These are phyloP conservation scores for Bryoglossum gracile DNA, from an alignment of 495 filamentous ascomycete species.

Conservation along the genomic window DNA sequence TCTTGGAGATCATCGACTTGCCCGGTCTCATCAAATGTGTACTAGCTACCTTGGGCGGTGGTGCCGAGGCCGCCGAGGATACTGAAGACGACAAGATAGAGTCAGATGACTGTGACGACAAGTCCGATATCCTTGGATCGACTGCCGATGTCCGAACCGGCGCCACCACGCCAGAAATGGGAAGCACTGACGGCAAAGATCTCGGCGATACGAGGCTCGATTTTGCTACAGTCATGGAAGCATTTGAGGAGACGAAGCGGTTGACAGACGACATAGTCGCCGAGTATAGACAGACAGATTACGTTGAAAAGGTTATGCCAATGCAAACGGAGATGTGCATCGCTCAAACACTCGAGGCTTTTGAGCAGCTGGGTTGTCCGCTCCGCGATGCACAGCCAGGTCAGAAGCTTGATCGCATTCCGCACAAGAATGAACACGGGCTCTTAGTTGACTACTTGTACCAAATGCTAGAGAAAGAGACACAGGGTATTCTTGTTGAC, in stretches of 20 bases:
- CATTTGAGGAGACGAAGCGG: constrained; percentile 9
- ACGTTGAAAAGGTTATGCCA: constrained; percentile 12
- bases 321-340: constrained; percentile 32
- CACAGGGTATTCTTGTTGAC: constrained; percentile 33
- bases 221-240: constrained; percentile 25
- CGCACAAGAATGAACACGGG: constrained; percentile 28
- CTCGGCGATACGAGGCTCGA: constrained; percentile 20
- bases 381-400: constrained; percentile 29
- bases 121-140: too few relatives aligned
- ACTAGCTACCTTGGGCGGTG: constrained; percentile 2
- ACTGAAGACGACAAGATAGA: not conserved
- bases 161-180: not conserved
- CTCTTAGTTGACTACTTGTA: constrained; percentile 36
- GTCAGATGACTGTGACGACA: too few relatives aligned
- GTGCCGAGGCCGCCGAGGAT: not conserved
- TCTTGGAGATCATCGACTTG: constrained; percentile 32
- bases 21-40: constrained; percentile 25
- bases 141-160: not conserved
- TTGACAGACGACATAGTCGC: constrained; percentile 35
- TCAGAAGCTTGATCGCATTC: constrained; percentile 30
- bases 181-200: not conserved
- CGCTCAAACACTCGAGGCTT: constrained; percentile 36
- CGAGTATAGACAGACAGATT: constrained; percentile 31
- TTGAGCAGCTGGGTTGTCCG: constrained; percentile 35
- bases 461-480: constrained; percentile 34